phyloP scores from a whole-genome alignment of 768 basidiomycete species.

The Psilocybe tampanensis region DNA sequence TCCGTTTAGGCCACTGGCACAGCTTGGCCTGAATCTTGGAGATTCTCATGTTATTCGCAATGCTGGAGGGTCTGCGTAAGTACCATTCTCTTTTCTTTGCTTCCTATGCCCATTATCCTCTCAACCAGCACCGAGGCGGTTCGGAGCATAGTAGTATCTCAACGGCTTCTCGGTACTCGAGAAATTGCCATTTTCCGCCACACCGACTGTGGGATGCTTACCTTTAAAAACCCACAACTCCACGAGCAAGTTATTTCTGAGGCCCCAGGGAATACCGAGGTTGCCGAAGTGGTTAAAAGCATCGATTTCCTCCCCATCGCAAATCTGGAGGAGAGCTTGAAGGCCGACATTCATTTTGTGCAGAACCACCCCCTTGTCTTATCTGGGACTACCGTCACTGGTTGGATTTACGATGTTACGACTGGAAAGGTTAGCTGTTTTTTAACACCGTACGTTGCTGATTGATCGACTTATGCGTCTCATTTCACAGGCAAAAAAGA shows the following conservation, averaged over 20 bases:
- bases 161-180: constrained; percentile 69
- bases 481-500: constrained; percentile 10
- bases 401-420: constrained; percentile 69
- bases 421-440: constrained; percentile 52
- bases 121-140: constrained; percentile 63
- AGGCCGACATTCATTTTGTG: constrained; percentile 59
- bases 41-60: constrained; percentile 77
- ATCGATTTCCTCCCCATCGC: constrained; percentile 61
- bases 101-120: neutral
- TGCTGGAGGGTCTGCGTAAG: constrained; percentile 68
- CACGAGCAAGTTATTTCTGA: constrained; percentile 51
- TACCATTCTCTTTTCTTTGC: constrained; percentile 7
- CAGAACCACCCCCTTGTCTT: constrained; percentile 58
- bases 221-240: constrained; percentile 54
- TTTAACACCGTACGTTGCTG: neutral
- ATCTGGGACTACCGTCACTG: constrained; percentile 54
- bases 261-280: constrained; percentile 34
- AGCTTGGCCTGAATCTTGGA: constrained; percentile 64
- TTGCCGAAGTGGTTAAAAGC: constrained; percentile 34
- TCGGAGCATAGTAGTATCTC: constrained; percentile 69
- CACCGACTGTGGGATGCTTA: constrained; percentile 74
- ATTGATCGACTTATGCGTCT: neutral
- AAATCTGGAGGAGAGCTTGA: constrained; percentile 53
- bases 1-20: constrained; percentile 48
- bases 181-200: constrained; percentile 74